phyloP scores from a whole-genome alignment of 345 rosid genomes.

The Xanthoceras sorbifolium region DNA sequence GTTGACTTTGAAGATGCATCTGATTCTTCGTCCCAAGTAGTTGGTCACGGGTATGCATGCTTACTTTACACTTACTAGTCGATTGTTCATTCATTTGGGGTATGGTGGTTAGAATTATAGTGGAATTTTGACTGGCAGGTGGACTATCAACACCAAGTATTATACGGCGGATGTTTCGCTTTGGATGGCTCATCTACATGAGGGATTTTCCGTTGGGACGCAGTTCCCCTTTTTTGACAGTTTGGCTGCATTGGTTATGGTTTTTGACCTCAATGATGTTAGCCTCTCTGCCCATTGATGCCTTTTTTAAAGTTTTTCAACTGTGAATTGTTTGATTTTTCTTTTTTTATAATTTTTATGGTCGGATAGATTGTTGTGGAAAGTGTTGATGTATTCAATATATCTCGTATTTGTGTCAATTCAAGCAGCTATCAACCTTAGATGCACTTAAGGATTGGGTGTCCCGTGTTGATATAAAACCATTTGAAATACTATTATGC shows the following conservation, averaged over 20 bases:
- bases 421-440: slow-evolving; percentile 65
- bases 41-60: slow-evolving; percentile 42
- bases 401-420: slow-evolving; percentile 18
- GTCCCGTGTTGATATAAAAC: slow-evolving; percentile 53
- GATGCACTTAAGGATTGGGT: slow-evolving; percentile 71
- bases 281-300: slow-evolving; percentile 15
- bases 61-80: background rate
- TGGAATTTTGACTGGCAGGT: slow-evolving; percentile 34
- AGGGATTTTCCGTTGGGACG: slow-evolving; percentile 44
- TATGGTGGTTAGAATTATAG: too few relatives aligned
- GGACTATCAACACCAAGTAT: slow-evolving; percentile 87
- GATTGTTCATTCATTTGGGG: background rate
- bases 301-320: background rate
- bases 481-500: slow-evolving; percentile 71
- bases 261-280: slow-evolving; percentile 77
- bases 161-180: slow-evolving; percentile 81
- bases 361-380: too few relatives aligned
- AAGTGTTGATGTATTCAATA: background rate
- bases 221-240: slow-evolving; percentile 41
- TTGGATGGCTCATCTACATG: slow-evolving; percentile 70
- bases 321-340: too few relatives aligned
- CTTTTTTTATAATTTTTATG: too few relatives aligned
- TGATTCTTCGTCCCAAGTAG: slow-evolving; percentile 44
- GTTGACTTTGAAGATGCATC: slow-evolving; percentile 62
- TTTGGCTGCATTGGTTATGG: slow-evolving; percentile 70